phyloP scores from a whole-genome alignment of 1,139 yeast genomes.

The Debaryomyces sp. region DNA sequence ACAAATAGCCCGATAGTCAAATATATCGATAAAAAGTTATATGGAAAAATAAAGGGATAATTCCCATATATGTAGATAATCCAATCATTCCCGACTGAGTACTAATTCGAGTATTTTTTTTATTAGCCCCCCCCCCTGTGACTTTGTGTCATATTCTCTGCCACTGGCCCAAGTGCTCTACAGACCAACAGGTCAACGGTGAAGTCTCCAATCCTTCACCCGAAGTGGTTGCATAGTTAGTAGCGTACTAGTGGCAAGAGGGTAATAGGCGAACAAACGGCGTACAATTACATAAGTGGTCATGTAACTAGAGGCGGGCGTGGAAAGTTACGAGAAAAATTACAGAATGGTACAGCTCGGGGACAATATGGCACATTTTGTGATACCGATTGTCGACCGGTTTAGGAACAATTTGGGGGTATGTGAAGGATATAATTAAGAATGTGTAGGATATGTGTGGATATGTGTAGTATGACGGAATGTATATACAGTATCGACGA shows the following conservation, averaged over 20 bases:
- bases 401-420: not conserved
- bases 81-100: not conserved
- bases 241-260: not conserved
- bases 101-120: conserved; percentile 1
- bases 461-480: not conserved
- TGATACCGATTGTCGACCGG: no score
- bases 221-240: conserved; percentile 1
- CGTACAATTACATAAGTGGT: conserved; percentile 4
- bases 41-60: conserved; percentile 3
- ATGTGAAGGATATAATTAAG: not conserved
- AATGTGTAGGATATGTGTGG: not conserved
- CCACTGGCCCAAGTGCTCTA: not conserved
- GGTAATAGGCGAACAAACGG: not conserved
- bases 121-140: not conserved
- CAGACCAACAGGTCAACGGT: not conserved
- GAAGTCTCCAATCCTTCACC: not conserved
- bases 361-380: no score
- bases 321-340: not conserved
- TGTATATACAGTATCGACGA: not conserved
- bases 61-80: conserved; percentile 3
- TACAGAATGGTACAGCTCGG: not conserved
- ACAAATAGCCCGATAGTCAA: not conserved
- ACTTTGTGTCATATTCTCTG: not conserved
- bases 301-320: not conserved
- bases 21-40: not conserved